Conservation (phyloP, 75 land plant species). For the Pinus albicaulis region DNA sequence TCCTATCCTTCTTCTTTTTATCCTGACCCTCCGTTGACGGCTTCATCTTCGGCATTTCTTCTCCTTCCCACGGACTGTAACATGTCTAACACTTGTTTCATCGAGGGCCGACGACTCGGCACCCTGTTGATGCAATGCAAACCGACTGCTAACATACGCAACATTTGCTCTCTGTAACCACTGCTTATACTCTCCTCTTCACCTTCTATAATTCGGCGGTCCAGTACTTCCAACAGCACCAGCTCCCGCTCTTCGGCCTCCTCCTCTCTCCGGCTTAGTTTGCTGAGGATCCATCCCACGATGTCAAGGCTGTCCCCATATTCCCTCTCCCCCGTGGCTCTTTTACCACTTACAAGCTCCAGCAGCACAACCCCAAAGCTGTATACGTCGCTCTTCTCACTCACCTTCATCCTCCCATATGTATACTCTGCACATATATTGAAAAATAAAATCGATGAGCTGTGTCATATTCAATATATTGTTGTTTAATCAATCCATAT, state of each 20-base stretch:
- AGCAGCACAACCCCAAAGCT: constrained; percentile 48
- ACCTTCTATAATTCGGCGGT: not conserved
- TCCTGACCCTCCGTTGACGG: too few relatives aligned
- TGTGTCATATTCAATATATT: fast-evolving
- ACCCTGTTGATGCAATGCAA: not conserved
- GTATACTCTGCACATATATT: constrained; percentile 25
- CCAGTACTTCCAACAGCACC: not conserved
- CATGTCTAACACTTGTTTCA: not conserved
- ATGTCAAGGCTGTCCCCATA: constrained; percentile 35
- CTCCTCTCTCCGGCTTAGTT: not conserved
- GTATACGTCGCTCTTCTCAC: constrained; percentile 38
- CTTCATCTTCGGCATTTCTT: too few relatives aligned
- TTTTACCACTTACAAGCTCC: constrained; percentile 33
- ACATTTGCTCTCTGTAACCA: not conserved
- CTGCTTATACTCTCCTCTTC: too few relatives aligned
- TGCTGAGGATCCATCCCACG: constrained; percentile 18
- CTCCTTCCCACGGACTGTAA: too few relatives aligned
- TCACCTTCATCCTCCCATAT: constrained; percentile 22
- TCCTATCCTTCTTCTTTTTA: too few relatives aligned
- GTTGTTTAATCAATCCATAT: constrained; percentile 20
- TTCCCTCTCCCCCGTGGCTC: constrained; percentile 16
- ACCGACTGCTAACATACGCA: not conserved
- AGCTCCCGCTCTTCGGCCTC: too few relatives aligned
- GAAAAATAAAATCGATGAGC: too few relatives aligned
- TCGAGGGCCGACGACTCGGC: not conserved